These are phyloP conservation scores for Herpetospermum pedunculosum DNA, from an alignment of 306 rosid genomes.

Conservation along the genomic window DNA sequence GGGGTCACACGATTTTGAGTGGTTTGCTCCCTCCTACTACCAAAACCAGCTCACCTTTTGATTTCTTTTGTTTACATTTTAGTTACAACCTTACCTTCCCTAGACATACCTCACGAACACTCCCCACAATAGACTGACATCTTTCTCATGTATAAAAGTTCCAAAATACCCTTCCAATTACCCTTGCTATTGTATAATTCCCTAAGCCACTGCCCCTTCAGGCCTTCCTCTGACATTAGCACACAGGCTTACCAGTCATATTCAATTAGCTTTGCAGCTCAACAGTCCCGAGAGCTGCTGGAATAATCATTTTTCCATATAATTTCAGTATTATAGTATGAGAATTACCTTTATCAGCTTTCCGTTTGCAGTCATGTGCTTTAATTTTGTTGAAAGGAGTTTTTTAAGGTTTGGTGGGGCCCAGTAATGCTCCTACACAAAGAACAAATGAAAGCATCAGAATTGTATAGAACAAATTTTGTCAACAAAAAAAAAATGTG, in stretches of 20 bases:
- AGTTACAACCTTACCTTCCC: neutral
- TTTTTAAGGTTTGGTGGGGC: slow-evolving; percentile 70
- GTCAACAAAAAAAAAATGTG: slow-evolving; percentile 3
- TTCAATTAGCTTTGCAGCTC: neutral
- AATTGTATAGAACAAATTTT: slow-evolving; percentile 9
- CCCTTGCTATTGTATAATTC: neutral
- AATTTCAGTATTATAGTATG: neutral
- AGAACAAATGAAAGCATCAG: slow-evolving; percentile 12
- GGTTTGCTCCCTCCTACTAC: neutral
- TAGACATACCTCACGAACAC: neutral
- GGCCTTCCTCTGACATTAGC: neutral
- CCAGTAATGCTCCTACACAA: slow-evolving; percentile 54
- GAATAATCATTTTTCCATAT: neutral
- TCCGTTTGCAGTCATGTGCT: slow-evolving; percentile 68
- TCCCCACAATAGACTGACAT: neutral
- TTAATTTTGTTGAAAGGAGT: slow-evolving; percentile 59
- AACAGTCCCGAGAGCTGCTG: neutral
- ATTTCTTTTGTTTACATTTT: neutral
- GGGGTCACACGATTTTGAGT: neutral
- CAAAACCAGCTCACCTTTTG: neutral
- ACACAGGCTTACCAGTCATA: neutral
- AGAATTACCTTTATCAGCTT: slow-evolving; percentile 64
- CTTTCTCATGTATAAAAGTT: neutral
- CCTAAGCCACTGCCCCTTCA: neutral
- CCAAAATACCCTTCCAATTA: neutral